A percentile compares a stretch with the other conserved stretches of the same genome.
Conservation (phyloP, 768 basidiomycete genomes). For the Pleurotus sapidus region DNA sequence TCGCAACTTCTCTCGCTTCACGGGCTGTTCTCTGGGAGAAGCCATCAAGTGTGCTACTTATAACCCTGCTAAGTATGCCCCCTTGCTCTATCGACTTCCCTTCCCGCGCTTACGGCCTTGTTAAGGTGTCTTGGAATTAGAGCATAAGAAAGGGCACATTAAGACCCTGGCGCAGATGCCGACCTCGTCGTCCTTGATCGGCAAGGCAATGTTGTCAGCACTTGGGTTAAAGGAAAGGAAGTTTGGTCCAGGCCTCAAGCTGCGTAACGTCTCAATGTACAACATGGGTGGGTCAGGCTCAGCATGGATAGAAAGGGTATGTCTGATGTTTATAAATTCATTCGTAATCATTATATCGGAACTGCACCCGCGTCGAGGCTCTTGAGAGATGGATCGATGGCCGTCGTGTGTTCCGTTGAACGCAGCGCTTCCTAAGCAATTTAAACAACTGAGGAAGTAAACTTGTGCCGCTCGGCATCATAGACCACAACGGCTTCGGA, state of each 20-base stretch:
- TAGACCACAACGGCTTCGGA: not conserved
- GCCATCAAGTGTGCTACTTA: constrained; percentile 85
- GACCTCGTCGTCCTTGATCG: constrained; percentile 78
- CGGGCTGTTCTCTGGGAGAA: constrained; percentile 78
- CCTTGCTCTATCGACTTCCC: not conserved
- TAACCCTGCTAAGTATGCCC: constrained; percentile 73
- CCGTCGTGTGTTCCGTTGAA: too few relatives aligned
- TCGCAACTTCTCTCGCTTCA: constrained; percentile 81
- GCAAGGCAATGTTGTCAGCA: constrained; percentile 61
- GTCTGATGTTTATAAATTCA: too few relatives aligned
- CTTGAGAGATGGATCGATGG: too few relatives aligned
- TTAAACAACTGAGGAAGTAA: constrained; percentile 1
- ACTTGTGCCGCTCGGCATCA: not conserved
- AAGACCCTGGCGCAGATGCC: constrained; percentile 79
- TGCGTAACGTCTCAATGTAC: not conserved
- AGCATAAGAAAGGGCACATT: constrained; percentile 79
- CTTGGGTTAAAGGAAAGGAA: constrained; percentile 76
- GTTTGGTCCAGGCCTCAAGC: constrained; percentile 49
- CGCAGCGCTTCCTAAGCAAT: too few relatives aligned
- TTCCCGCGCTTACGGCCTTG: constrained; percentile 1
- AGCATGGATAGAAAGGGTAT: too few relatives aligned
- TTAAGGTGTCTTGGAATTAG: constrained; percentile 73
- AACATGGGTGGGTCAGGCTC: too few relatives aligned
- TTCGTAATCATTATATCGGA: too few relatives aligned
- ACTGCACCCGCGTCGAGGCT: too few relatives aligned